Percentiles rank a stretch among this genome's conserved stretches.
Conservation (phyloP, 306 rosid species). For the Fragaria iinumae region DNA sequence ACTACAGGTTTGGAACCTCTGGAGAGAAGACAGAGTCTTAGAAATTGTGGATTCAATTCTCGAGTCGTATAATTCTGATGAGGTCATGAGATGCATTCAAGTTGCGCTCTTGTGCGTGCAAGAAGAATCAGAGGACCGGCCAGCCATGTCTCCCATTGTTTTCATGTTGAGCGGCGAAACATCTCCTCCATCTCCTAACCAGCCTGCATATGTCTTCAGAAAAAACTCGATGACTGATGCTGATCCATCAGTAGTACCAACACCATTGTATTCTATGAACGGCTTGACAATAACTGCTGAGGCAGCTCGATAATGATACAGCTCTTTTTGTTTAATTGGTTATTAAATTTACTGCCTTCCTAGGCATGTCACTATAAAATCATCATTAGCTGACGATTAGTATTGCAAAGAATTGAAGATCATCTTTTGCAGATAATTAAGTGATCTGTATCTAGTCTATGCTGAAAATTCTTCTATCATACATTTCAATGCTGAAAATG, state of each 20-base stretch:
- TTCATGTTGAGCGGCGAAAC: constrained; percentile 45
- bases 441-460: too few species aligned
- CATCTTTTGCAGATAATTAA: too few species aligned
- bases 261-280: not conserved
- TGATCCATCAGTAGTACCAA: not conserved
- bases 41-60: constrained; percentile 46
- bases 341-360: too few species aligned
- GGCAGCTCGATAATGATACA: not conserved
- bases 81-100: constrained; percentile 57
- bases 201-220: not conserved
- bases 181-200: not conserved
- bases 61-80: constrained; percentile 23
- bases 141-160: constrained; percentile 53
- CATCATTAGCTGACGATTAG: too few species aligned
- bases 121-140: constrained; percentile 51
- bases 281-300: constrained; percentile 4
- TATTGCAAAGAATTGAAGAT: too few species aligned
- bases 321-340: not conserved
- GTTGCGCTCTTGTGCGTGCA: constrained; percentile 64
- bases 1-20: constrained; percentile 47
- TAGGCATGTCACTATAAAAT: not conserved
- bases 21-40: constrained; percentile 43
- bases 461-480: too few species aligned
- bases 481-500: too few species aligned
- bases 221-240: not conserved